Base-by-base conservation (phyloP, 1,284 basidiomycete genomes). In the Entoloma clypeatum region DNA sequence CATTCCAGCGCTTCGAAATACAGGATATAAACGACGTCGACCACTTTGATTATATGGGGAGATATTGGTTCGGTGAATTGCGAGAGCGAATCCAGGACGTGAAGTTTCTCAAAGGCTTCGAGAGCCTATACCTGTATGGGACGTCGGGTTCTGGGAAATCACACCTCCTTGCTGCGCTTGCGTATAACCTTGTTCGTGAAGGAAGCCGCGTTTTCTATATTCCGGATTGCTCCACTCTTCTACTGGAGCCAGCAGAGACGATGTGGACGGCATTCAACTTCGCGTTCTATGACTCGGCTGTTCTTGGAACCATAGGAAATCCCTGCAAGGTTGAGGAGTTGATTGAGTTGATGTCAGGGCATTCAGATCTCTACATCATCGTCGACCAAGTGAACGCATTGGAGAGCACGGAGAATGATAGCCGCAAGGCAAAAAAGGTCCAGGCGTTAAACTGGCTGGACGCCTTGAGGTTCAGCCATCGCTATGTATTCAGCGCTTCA, bases 401-500 rank as follows among this genome's bases (percentile, higher is more conserved):
- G 40, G 40, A 42, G 23, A n/a, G 13, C 5, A 16, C 23, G 27
- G 34, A 13, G 7, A 23, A 43, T 39, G 18, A 19, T 30, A 16
- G 26, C 10, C 2, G 18, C 36, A 32, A 9, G n/a, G n/a, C n/a
- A n/a, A n/a, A n/a, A n/a, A n/a, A n/a, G n/a, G n/a, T n/a, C n/a
- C n/a, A n/a, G n/a, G 7, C 36, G 32, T 16, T 17, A 6, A 32
- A 39, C n/a, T 30, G 14, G 37, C 37, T 44, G 16, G n/a, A 14
- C 18, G 10, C 7, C n/a, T n/a, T n/a, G n/a, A n/a, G n/a, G n/a
- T n/a, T n/a, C n/a, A n/a, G n/a, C n/a, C n/a, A n/a, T n/a, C 27
- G 28, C 19, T 41, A 45, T 30, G 45, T 48, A 41, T 45, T 36
- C 36, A 48, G 46, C 27, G 43, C 46, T 41, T 48, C 46, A 8